Base-by-base conservation (phyloP, 2,329 filamentous ascomycete species). In the Nemania sp. region DNA sequence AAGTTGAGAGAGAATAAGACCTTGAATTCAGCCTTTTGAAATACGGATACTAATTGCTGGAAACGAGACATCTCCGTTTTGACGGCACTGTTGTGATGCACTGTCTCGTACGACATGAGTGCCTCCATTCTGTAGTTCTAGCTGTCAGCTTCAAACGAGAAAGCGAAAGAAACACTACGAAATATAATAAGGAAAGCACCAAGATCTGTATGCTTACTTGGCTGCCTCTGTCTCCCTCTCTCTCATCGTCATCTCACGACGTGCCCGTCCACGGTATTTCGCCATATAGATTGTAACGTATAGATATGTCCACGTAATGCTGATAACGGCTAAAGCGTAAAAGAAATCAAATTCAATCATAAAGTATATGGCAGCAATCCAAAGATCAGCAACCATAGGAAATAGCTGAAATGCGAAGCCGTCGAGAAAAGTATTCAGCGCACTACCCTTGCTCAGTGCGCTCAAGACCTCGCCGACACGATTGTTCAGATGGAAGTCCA, bases 251-350 rank as follows among this genome's bases (percentile, higher is more conserved):
- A 96, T 97, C 66, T 93, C 84, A 54, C 94, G 83, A 64, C 93
- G 85, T 64, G 96, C 90, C 65, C 95, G 90, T 6, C 91, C 90
- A 64, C 93, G 83, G 76, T 91, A 96, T 59, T 92, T 88, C 12
- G 93, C 93, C 89, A 97, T 93, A 60, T 92, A 89, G 64, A 97
- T 91, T 6, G 94, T 97, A 68, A 97, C 83, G 73, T 96, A 97
- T 49, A 97, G 86, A 75, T 99, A 99, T 74, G 89, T 91, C 70
- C 96, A 96, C 0, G 91, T 95, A 64, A 96, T 89, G 54, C 96
- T 84, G 48, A 89, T 83, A 54, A 97, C 89, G 43, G 96, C 89
- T 43, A 96, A 83, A 6, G 92, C 90, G 68, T 96, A 96, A 66
- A 96, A 89, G 31, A 89, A 84, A 70, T 97, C 92, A 64, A 95